A percentile compares a stretch with the other conserved stretches of the same genome.
phyloP scores from a whole-genome alignment of 2,329 filamentous ascomycete species.

The Aureobasidium mangrovei region DNA sequence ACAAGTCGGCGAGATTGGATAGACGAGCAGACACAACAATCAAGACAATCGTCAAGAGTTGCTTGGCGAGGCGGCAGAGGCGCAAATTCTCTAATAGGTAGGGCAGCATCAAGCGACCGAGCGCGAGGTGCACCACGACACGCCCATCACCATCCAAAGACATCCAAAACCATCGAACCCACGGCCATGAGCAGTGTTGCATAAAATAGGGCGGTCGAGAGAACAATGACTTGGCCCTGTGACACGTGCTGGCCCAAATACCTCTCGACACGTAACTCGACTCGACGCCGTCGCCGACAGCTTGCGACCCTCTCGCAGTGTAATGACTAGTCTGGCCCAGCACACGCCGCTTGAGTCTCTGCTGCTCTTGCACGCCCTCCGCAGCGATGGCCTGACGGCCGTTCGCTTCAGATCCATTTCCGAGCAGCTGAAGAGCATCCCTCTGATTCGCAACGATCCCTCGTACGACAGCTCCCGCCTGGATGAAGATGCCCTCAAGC shows the following conservation, averaged over 20 bases:
- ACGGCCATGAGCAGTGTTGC: neutral
- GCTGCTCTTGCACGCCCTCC: slow-evolving; percentile 73
- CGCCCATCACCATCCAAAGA: neutral
- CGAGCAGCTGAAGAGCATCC: slow-evolving; percentile 63
- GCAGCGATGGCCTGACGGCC: slow-evolving; percentile 56
- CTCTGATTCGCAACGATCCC: slow-evolving; percentile 59
- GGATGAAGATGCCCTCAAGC: slow-evolving; percentile 66
- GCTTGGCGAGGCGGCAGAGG: too few relatives aligned
- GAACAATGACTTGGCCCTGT: neutral
- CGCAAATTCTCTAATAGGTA: too few relatives aligned
- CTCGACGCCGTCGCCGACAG: neutral
- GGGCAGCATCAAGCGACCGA: neutral
- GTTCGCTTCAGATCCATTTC: slow-evolving; percentile 63
- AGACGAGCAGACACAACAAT: too few relatives aligned
- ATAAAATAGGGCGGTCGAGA: neutral
- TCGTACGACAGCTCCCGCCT: slow-evolving; percentile 67
- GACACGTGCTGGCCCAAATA: neutral
- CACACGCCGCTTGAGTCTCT: slow-evolving; percentile 83
- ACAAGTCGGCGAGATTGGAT: neutral
- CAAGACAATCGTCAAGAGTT: too few relatives aligned
- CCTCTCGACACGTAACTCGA: neutral
- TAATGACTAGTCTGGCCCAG: slow-evolving; percentile 45
- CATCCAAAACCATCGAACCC: neutral
- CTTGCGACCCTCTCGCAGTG: slow-evolving; percentile 19
- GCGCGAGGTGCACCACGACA: neutral